phyloP scores from a whole-genome alignment of 352 stramenopile species.

The Pythium volutum region DNA sequence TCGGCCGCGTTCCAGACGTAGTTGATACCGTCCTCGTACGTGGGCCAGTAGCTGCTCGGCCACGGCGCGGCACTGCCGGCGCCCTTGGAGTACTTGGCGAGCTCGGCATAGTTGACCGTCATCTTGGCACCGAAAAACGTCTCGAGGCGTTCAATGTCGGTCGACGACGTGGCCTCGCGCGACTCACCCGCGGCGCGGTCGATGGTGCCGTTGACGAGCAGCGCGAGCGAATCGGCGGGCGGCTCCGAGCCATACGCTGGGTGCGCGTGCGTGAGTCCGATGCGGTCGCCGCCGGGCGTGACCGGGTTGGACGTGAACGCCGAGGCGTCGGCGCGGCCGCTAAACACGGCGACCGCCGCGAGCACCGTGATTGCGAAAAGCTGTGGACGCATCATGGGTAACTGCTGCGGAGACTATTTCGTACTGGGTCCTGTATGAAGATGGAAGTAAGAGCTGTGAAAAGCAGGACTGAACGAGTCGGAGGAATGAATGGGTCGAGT shows the following conservation, averaged over 20 bases:
- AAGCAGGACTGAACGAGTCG: neutral
- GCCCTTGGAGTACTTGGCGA: constrained; percentile 14
- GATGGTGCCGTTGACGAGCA: neutral
- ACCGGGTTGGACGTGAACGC: constrained; percentile 9
- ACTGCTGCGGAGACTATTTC: too few relatives aligned
- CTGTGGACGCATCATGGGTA: constrained; percentile 10
- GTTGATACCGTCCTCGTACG: constrained; percentile 67
- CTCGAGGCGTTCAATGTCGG: constrained; percentile 12
- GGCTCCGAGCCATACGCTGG: constrained; percentile 10
- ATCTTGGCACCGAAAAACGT: constrained; percentile 4
- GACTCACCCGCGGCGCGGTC: neutral
- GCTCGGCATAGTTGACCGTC: constrained; percentile 2
- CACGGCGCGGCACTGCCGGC: constrained; percentile 5
- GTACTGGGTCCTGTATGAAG: neutral
- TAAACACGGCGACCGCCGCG: constrained; percentile 35
- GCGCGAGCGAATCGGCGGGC: neutral
- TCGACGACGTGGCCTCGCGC: constrained; percentile 4
- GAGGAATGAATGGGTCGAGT: neutral
- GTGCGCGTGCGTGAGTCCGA: neutral
- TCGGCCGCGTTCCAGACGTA: constrained; percentile 21
- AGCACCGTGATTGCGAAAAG: constrained; percentile 1
- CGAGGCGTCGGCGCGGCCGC: neutral
- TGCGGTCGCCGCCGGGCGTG: constrained; percentile 1
- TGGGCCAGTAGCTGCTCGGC: constrained; percentile 53
- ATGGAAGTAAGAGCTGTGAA: neutral